Conservation (phyloP, 2,329 filamentous ascomycete species). For the Graphilbum fragrans region DNA sequence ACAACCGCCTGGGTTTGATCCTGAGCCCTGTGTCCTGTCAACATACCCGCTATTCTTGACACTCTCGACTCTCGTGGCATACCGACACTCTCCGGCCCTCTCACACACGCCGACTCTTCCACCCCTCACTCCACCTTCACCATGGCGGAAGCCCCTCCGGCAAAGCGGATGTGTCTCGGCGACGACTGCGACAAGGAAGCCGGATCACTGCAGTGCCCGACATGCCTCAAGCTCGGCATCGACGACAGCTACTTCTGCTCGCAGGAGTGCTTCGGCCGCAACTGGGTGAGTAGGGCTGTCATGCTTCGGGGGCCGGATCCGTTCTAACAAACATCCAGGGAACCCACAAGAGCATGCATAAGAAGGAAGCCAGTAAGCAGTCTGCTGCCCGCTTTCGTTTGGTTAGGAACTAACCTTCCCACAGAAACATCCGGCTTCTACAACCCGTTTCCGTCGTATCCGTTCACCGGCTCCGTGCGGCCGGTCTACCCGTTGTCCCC, state of each 20-base stretch:
- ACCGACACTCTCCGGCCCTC: background rate
- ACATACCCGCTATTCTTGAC: too few species aligned
- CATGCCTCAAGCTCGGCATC: conserved; percentile 77
- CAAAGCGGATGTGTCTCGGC: conserved; percentile 64
- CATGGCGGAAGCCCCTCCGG: conserved; percentile 36
- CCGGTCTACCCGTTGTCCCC: conserved; percentile 79
- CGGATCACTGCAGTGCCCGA: conserved; percentile 81
- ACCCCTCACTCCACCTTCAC: conserved; percentile 9
- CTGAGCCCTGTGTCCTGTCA: too few species aligned
- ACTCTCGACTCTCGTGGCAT: too few species aligned
- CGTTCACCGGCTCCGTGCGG: conserved; percentile 68
- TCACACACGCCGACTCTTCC: background rate
- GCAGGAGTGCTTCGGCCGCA: conserved; percentile 97
- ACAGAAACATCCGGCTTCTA: conserved; percentile 81
- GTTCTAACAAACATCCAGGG: conserved; percentile 36
- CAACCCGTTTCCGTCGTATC: conserved; percentile 85
- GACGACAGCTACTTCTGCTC: conserved; percentile 94
- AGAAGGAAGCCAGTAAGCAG: conserved; percentile 57
- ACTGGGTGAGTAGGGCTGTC: conserved; percentile 54
- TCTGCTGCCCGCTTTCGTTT: background rate
- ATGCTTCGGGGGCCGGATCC: too few species aligned
- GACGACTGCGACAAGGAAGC: conserved; percentile 80
- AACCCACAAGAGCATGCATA: conserved; percentile 76
- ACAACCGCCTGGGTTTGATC: too few species aligned
- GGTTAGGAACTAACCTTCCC: background rate